Conservation (phyloP, 371 early-diverging fungal species). For the Mortierella sp. region DNA sequence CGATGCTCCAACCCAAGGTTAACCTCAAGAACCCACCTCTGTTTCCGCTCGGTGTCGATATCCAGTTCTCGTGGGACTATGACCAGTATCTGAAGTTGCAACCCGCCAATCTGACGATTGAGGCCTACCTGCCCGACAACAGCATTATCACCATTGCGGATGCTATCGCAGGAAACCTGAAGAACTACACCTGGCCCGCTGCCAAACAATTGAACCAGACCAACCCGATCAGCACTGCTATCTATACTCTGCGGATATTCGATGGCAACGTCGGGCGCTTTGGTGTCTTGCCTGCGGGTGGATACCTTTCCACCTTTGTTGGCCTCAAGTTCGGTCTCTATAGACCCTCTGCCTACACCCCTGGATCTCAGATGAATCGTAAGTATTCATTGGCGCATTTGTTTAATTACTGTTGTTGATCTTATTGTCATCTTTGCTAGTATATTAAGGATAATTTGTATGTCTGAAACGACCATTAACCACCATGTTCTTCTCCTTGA, state of each 20-base stretch:
- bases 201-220: conserved; percentile 28
- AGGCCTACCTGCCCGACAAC: conserved; percentile 22
- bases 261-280: conserved; percentile 40
- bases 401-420: background rate
- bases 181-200: conserved; percentile 44
- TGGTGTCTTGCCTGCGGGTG: conserved; percentile 21
- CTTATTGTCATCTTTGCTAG: background rate
- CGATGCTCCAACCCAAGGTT: conserved; percentile 29
- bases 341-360: conserved; percentile 5
- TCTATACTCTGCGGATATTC: conserved; percentile 51
- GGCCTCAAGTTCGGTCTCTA: conserved; percentile 50
- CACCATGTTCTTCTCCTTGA: background rate
- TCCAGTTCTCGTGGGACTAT: conserved; percentile 41
- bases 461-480: background rate
- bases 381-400: conserved; percentile 6
- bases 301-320: conserved; percentile 29
- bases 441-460: background rate
- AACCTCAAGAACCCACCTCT: conserved; percentile 27
- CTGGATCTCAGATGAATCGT: conserved; percentile 29
- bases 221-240: conserved; percentile 22
- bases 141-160: conserved; percentile 35
- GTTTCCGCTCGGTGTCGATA: conserved; percentile 36
- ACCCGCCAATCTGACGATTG: conserved; percentile 44
- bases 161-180: conserved; percentile 29
- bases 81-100: conserved; percentile 22